Conservation (phyloP, 1,284 basidiomycete genomes). For the Ceratobasidium sp. region DNA sequence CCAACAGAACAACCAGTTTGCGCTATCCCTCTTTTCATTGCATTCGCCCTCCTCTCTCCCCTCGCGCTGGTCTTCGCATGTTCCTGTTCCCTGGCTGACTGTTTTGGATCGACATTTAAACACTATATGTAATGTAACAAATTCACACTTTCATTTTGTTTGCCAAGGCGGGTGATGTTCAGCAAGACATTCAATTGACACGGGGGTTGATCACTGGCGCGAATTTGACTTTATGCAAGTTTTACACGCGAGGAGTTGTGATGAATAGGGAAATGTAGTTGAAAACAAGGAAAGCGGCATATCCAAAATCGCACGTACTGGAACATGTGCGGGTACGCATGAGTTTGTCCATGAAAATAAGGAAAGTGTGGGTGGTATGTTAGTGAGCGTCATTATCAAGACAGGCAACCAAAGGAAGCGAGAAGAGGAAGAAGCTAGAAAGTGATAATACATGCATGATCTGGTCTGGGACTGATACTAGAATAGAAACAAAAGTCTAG, state of each 20-base stretch:
- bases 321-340: not conserved
- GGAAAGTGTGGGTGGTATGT: not conserved
- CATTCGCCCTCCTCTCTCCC: not conserved
- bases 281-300: not conserved
- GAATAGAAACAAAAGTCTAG: slow-evolving; percentile 16
- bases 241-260: not conserved
- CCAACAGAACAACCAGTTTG: not conserved
- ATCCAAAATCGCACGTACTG: no score
- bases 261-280: not conserved
- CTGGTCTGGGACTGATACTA: slow-evolving; percentile 16
- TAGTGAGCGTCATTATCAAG: no score
- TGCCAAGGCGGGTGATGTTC: not conserved
- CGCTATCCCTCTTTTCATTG: no score
- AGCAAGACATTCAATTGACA: no score
- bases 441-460: slow-evolving; percentile 30
- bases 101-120: slow-evolving; percentile 28
- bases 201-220: not conserved
- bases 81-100: not conserved
- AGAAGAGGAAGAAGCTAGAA: not conserved
- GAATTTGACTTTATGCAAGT: not conserved
- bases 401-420: not conserved
- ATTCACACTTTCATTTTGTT: slow-evolving; percentile 25
- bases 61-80: not conserved
- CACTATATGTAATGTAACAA: slow-evolving; percentile 37
- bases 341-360: not conserved